Evolutionary conservation across 345 rosid species (phyloP).

Genomic region (Hirschfeldia incana): DNA sequence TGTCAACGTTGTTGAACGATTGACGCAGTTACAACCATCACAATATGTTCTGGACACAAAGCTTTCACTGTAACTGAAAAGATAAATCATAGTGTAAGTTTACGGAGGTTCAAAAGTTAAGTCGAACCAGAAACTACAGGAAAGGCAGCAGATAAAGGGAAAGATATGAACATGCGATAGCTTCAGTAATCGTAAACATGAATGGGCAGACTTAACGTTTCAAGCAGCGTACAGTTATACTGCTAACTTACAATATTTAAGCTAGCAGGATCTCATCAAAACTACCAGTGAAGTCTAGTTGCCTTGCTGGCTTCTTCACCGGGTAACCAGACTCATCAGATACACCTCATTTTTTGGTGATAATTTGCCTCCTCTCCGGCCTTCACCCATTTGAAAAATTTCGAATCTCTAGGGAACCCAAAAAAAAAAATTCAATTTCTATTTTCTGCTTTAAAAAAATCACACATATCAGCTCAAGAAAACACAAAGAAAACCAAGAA

Average conservation of each 20-base stretch:
- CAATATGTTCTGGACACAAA: constrained; percentile 94
- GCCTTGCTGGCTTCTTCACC: constrained; percentile 78
- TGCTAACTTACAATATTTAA: constrained; percentile 65
- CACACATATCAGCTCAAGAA: constrained; percentile 32
- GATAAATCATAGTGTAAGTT: constrained; percentile 4
- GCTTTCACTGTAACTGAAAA: constrained; percentile 88
- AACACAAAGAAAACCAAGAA: constrained; percentile 36
- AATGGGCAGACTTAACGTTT: constrained; percentile 65
- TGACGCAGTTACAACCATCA: constrained; percentile 96
- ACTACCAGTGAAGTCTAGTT: constrained; percentile 82
- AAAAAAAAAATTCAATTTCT: constrained; percentile 24
- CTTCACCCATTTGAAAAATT: constrained; percentile 58
- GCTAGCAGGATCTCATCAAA: constrained; percentile 46
- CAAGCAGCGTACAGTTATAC: constrained; percentile 93
- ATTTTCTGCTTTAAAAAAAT: neutral
- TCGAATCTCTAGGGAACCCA: constrained; percentile 28
- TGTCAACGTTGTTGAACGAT: constrained; percentile 91
- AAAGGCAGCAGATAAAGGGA: constrained; percentile 1
- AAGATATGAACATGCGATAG: constrained; percentile 15
- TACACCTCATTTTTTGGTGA: constrained; percentile 63
- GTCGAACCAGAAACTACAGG: neutral
- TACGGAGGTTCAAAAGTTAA: neutral
- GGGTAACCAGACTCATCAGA: constrained; percentile 52
- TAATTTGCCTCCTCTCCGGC: constrained; percentile 61
- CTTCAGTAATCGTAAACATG: neutral